Conservation (phyloP, 1,284 basidiomycete species). For the Naganishia cerealis region DNA sequence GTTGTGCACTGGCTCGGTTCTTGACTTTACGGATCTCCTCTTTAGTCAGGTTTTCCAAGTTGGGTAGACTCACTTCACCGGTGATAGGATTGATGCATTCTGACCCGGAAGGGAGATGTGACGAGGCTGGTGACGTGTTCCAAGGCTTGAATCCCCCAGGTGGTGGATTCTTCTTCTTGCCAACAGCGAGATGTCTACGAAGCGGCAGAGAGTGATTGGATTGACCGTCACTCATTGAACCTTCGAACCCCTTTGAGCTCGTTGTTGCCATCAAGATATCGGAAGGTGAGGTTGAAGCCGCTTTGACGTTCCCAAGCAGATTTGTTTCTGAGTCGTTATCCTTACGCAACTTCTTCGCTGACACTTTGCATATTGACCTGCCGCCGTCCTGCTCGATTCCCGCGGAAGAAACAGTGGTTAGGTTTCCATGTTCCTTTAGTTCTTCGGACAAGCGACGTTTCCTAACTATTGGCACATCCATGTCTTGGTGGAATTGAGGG, state of each 20-base stretch:
- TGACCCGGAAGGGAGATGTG: conserved; percentile 35
- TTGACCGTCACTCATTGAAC: neutral
- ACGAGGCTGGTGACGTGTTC: conserved; percentile 34
- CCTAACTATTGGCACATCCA: neutral
- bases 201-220: neutral
- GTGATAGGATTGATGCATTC: conserved; percentile 35
- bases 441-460: neutral
- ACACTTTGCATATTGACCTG: neutral
- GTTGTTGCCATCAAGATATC: neutral
- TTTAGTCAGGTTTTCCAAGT: conserved; percentile 33
- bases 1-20: conserved; percentile 34
- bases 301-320: neutral
- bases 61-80: conserved; percentile 34
- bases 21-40: conserved; percentile 37
- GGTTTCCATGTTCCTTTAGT: conserved; percentile 1
- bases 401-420: neutral
- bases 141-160: conserved; percentile 34
- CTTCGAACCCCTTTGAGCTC: neutral
- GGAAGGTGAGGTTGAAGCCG: neutral
- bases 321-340: neutral
- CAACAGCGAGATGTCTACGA: conserved; percentile 4
- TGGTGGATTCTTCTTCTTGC: conserved; percentile 32
- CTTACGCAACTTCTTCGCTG: conserved; percentile 4
- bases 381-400: neutral
- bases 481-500: conserved; percentile 1